phyloP scores from a whole-genome alignment of 768 basidiomycete species.

The Leccinellum rugosiceps region DNA sequence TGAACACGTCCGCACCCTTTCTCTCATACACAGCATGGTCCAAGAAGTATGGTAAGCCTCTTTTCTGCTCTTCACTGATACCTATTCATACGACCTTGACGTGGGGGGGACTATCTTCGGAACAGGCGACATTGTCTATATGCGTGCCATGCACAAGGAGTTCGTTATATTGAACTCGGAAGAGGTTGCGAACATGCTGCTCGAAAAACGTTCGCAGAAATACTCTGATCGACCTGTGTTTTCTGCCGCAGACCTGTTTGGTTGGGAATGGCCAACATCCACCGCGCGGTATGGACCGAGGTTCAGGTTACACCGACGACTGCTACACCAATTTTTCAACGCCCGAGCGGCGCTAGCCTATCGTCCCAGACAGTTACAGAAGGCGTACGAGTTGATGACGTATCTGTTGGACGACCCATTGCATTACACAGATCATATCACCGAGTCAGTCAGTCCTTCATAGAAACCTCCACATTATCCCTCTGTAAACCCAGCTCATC shows the following conservation, averaged over 20 bases:
- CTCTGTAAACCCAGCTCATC: background rate
- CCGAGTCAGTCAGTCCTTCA: background rate
- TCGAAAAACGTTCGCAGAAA: background rate
- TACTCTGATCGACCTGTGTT: background rate
- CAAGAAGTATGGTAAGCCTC: background rate
- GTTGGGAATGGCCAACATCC: conserved; percentile 12
- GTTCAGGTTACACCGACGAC: conserved; percentile 2
- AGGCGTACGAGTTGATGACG: background rate
- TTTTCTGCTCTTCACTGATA: background rate
- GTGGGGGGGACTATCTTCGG: background rate
- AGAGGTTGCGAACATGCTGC: background rate
- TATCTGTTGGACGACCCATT: conserved; percentile 8
- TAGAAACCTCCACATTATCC: background rate
- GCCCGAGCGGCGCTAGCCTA: background rate
- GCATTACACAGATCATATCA: conserved; percentile 4
- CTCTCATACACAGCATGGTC: background rate
- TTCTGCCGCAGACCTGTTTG: conserved; percentile 6
- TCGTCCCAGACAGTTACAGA: background rate
- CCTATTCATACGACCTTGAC: background rate
- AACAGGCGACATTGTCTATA: background rate
- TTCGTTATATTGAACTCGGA: background rate
- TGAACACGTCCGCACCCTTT: background rate
- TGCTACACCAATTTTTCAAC: conserved; percentile 22
- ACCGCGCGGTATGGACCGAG: conserved; percentile 17
- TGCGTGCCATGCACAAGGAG: background rate